Evolutionary conservation across 805 yeast species (phyloP).

Genomic region (Candida caryicola): DNA sequence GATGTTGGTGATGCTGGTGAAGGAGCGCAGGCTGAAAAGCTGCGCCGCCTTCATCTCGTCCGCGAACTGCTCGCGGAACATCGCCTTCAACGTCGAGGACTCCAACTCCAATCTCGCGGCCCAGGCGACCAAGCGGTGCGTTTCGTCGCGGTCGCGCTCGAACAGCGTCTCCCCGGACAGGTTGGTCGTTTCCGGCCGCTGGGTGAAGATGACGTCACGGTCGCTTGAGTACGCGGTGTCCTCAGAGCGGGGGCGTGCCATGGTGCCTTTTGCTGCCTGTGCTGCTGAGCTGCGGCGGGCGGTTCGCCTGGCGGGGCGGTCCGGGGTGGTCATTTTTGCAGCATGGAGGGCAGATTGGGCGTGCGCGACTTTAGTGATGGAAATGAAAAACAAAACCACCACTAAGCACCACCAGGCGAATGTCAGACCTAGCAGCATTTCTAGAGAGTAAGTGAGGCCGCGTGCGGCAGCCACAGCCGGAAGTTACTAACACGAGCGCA

Average conservation of each 20-base stretch:
- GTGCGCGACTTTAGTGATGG: not conserved
- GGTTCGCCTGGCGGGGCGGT: too few species aligned
- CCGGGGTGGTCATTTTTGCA: not conserved
- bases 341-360: not conserved
- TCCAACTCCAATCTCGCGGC: slow-evolving; percentile 32
- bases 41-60: not conserved
- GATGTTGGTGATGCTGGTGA: not conserved
- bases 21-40: not conserved
- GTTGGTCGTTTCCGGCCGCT: not conserved
- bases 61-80: slow-evolving; percentile 2
- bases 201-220: slow-evolving; percentile 11
- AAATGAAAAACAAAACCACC: not conserved
- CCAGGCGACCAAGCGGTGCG: slow-evolving; percentile 19
- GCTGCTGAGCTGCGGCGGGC: too few species aligned
- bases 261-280: too few species aligned
- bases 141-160: slow-evolving; percentile 2
- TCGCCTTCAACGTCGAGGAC: slow-evolving; percentile 23
- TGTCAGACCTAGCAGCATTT: slow-evolving; percentile 14
- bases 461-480: not conserved
- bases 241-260: too few species aligned
- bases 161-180: too few species aligned
- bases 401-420: not conserved
- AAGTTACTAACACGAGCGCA: slow-evolving; percentile 22
- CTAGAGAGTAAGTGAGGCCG: slow-evolving; percentile 12
- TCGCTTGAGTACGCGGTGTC: slow-evolving; percentile 22